Evolutionary conservation across 2,329 filamentous ascomycete genomes (phyloP), one percentile per base, ranked within the genome.

Genomic region (Scorias spongiosa): DNA sequence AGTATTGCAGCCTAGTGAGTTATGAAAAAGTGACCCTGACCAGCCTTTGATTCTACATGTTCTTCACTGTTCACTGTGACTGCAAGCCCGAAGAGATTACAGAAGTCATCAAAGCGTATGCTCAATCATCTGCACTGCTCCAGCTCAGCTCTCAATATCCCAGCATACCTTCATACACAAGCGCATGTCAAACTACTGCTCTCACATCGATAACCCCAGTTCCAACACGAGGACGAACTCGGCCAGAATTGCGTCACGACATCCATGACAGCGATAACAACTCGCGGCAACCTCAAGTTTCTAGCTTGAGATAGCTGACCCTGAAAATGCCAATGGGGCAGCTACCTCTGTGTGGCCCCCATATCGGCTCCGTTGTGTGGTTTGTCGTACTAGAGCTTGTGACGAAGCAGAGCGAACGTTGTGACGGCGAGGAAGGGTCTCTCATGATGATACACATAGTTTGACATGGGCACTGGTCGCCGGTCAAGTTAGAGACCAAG

Each of bases 161-260:
- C 56, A 53, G 44, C 58, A 63, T 10, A 44, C 54, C 46, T 57
- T 51, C 41, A 66, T 41, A 60, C 64, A 67, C 53, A 54, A 53
- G 39, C 60, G 54, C 17, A 61, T 46, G 40, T 46, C 56, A 40
- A 51, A 48, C 56, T 57, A 64, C 43, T 54, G 7, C 56, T 36
- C 32, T 15, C 3, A 9, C 32, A 12, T 36, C 4, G 9, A 36
- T 62, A 0, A 59, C 62, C 63, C 65, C 44, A 68, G 45, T 42
- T 60, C 51, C 38, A 58, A 59, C 15, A 45, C 51, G 5, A 68
- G 46, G 28, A 69, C 65, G 46, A 68, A 67, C 0, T 60, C 51
- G 5, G 60, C 54, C 4, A 61, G 40, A 70, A 68, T 5, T 62
- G 56, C 63, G 69, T 66, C 63, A 68, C 66, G 37, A 62, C 60